Conservation (phyloP, 2,329 filamentous ascomycete genomes). For the Trichophaea hybrida region DNA sequence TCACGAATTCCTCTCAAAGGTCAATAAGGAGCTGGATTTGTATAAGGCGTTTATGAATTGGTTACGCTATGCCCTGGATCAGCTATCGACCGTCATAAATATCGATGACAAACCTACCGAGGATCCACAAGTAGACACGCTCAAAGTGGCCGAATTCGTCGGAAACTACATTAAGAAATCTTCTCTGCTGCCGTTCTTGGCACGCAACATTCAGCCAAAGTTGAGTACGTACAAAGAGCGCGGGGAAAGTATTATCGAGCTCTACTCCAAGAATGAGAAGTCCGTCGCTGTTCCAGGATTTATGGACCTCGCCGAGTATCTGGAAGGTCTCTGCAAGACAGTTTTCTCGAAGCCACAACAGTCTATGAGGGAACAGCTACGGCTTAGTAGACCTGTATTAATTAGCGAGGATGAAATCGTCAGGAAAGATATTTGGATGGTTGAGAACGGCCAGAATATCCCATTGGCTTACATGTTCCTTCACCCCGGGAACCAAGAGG, state of each 20-base stretch:
- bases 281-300: slow-evolving; percentile 20
- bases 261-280: slow-evolving; percentile 20
- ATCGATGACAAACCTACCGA: slow-evolving; percentile 25
- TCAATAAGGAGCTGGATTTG: slow-evolving; percentile 26
- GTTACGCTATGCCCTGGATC: slow-evolving; percentile 26
- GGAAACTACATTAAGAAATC: slow-evolving; percentile 26
- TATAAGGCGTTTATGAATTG: slow-evolving; percentile 26
- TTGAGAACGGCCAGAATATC: slow-evolving; percentile 15
- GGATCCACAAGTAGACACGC: slow-evolving; percentile 24
- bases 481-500: slow-evolving; percentile 10
- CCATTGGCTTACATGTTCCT: slow-evolving; percentile 18
- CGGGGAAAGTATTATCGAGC: slow-evolving; percentile 25
- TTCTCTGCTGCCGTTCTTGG: slow-evolving; percentile 23
- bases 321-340: slow-evolving; percentile 25
- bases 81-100: slow-evolving; percentile 25
- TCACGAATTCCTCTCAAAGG: slow-evolving; percentile 26
- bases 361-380: slow-evolving; percentile 27
- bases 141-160: slow-evolving; percentile 27
- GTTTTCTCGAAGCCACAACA: slow-evolving; percentile 27
- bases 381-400: slow-evolving; percentile 24
- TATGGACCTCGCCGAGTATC: slow-evolving; percentile 22
- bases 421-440: slow-evolving; percentile 24
- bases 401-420: slow-evolving; percentile 22
- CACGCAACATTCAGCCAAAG: slow-evolving; percentile 1
- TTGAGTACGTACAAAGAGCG: slow-evolving; percentile 19